Conservation (phyloP, 2,329 filamentous ascomycete genomes). For the Penicillium palitans region DNA sequence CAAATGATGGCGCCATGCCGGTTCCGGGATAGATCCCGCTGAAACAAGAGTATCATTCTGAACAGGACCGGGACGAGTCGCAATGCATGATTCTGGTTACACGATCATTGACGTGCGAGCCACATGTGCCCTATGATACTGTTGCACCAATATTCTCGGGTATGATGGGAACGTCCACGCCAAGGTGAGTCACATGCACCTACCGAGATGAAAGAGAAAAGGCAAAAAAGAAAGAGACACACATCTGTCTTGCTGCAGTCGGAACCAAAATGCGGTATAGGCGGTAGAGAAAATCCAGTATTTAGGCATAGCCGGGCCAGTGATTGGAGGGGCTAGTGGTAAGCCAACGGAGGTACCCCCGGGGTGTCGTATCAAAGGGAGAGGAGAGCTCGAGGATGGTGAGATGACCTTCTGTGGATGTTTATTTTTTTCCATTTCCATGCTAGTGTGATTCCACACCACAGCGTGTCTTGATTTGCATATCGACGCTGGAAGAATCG, state of each 20-base stretch:
- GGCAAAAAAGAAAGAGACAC: not conserved
- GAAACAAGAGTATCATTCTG: constrained; percentile 14
- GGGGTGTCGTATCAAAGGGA: constrained; percentile 19
- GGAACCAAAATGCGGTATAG: constrained; percentile 1
- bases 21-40: constrained; percentile 3
- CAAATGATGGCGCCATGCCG: not conserved
- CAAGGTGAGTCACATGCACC: constrained; percentile 10
- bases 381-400: constrained; percentile 19
- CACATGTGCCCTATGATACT: constrained; percentile 4
- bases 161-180: not conserved
- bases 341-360: constrained; percentile 5
- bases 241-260: constrained; percentile 6
- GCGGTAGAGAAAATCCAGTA: not conserved
- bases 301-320: not conserved
- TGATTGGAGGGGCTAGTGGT: not conserved
- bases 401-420: constrained; percentile 17
- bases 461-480: not conserved
- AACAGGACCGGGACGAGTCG: constrained; percentile 11
- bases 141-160: constrained; percentile 15
- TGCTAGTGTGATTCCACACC: constrained; percentile 1
- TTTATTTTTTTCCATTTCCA: constrained; percentile 1
- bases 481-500: constrained; percentile 23
- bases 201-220: not conserved
- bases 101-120: constrained; percentile 15
- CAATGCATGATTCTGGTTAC: constrained; percentile 13